These are phyloP conservation scores for Zygoascus hellenicus DNA, from an alignment of 1,139 yeast species.

Conservation along the genomic window DNA sequence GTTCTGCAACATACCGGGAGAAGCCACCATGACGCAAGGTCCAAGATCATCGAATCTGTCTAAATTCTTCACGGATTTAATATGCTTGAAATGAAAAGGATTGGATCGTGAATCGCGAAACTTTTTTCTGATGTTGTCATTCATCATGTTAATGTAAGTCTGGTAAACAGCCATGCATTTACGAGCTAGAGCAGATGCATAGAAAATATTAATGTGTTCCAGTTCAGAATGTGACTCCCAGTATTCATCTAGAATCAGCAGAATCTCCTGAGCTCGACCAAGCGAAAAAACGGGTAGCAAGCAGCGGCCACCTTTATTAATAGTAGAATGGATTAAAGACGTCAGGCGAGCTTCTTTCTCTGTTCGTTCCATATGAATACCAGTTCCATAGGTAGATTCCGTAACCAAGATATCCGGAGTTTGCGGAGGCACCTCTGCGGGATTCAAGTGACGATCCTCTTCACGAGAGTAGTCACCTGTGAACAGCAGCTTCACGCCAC, in stretches of 20 bases:
- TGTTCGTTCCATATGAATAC: constrained; percentile 85
- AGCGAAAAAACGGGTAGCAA: constrained; percentile 91
- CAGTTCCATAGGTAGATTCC: constrained; percentile 97
- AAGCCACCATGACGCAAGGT: constrained; percentile 92
- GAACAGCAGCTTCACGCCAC: constrained; percentile 80
- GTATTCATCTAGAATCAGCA: constrained; percentile 86
- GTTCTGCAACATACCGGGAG: constrained; percentile 97
- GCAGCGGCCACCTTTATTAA: constrained; percentile 86
- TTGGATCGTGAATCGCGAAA: constrained; percentile 72
- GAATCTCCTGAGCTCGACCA: constrained; percentile 92
- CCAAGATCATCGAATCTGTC: constrained; percentile 89
- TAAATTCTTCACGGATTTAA: constrained; percentile 70
- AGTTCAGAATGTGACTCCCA: constrained; percentile 84
- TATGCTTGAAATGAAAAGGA: constrained; percentile 86
- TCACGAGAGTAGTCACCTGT: constrained; percentile 98
- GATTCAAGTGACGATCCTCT: constrained; percentile 88
- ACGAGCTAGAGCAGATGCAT: constrained; percentile 88
- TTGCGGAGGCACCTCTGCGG: constrained; percentile 89
- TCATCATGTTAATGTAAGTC: constrained; percentile 96
- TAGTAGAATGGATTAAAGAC: constrained; percentile 74
- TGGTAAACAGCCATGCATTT: constrained; percentile 98
- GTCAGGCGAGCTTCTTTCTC: constrained; percentile 82
- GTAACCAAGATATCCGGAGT: constrained; percentile 88
- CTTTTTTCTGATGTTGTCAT: constrained; percentile 74
- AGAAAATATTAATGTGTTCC: constrained; percentile 75